Conservation (phyloP, 2,329 filamentous ascomycete species). For the Blastomyces parvus region DNA sequence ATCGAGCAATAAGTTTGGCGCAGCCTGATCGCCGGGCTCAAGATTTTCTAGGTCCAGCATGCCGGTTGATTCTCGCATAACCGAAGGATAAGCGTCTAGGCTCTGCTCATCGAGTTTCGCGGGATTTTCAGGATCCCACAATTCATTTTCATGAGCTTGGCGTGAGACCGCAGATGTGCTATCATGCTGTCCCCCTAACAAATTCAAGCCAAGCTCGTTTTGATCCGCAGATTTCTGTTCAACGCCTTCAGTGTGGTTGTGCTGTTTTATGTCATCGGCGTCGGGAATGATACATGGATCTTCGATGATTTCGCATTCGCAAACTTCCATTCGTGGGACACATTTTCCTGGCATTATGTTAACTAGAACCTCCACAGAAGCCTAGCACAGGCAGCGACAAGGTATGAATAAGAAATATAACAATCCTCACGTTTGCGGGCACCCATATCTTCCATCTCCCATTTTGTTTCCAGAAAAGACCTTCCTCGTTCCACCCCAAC, state of each 20-base stretch:
- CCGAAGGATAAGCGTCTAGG: neutral
- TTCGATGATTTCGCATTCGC: neutral
- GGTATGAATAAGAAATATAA: neutral
- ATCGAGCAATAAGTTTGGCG: neutral
- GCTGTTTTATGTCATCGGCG: neutral
- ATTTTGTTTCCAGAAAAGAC: slow-evolving; percentile 35
- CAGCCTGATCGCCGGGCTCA: neutral
- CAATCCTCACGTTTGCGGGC: slow-evolving; percentile 25
- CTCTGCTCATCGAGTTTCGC: neutral
- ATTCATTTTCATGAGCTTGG: neutral
- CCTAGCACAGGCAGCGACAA: neutral
- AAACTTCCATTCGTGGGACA: neutral
- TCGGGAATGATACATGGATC: neutral
- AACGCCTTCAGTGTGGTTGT: neutral
- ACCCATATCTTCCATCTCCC: slow-evolving; percentile 26
- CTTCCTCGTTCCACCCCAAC: slow-evolving; percentile 19
- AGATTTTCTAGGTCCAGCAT: neutral
- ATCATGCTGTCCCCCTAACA: neutral
- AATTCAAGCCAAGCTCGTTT: neutral
- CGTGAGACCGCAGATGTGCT: neutral
- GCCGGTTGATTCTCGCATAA: neutral
- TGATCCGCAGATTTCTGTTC: neutral
- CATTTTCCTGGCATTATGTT: neutral
- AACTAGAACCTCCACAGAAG: neutral
- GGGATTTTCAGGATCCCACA: neutral